Conservation (phyloP, 2,329 filamentous ascomycete genomes). For the Epichloe hybrida region DNA sequence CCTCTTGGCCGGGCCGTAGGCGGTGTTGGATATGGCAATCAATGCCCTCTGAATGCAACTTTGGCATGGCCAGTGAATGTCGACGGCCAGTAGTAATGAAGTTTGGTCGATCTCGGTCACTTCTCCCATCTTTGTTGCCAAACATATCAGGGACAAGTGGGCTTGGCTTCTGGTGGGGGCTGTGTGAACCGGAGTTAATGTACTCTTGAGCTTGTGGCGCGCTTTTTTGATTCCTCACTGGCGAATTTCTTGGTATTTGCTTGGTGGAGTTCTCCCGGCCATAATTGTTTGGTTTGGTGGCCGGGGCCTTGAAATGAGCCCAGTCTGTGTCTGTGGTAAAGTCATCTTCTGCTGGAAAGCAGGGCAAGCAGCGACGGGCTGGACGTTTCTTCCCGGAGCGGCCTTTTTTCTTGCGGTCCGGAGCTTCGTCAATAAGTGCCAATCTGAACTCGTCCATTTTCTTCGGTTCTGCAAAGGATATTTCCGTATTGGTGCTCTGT, state of each 20-base stretch:
- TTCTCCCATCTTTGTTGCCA: background rate
- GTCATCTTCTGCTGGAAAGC: slow-evolving; percentile 13
- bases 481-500: slow-evolving; percentile 16
- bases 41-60: background rate
- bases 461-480: slow-evolving; percentile 17
- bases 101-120: slow-evolving; percentile 2
- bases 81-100: slow-evolving; percentile 6
- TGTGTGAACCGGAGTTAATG: background rate
- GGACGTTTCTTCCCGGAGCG: slow-evolving; percentile 6
- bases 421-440: slow-evolving; percentile 19
- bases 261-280: background rate
- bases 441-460: slow-evolving; percentile 21
- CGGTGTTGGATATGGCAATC: background rate
- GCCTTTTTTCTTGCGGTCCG: slow-evolving; percentile 11
- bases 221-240: background rate
- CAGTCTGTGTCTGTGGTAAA: slow-evolving; percentile 13
- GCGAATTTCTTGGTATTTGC: background rate
- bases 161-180: slow-evolving; percentile 1
- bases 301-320: slow-evolving; percentile 11
- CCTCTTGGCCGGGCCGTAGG: background rate
- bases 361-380: slow-evolving; percentile 16
- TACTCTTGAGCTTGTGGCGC: background rate
- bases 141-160: background rate
- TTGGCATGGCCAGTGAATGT: slow-evolving; percentile 6
- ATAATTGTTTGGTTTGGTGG: background rate